Base-by-base conservation (phyloP, 106 monocot species). In the Acorus calamus region DNA sequence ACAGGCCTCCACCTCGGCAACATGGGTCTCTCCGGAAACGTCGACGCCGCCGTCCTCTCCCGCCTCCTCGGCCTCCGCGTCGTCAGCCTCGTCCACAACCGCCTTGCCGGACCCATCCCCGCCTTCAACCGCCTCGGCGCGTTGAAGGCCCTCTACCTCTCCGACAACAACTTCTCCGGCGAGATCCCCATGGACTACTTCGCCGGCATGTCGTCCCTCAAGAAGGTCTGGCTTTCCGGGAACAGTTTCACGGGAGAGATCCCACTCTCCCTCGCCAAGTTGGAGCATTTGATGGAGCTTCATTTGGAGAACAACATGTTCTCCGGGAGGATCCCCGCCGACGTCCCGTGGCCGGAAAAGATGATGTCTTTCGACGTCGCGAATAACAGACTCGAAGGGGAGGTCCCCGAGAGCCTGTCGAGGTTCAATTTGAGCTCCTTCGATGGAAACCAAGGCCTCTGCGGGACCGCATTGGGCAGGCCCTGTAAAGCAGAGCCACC, bases 91-190 rank as follows among this genome's bases (percentile, higher is more conserved):
- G 8, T 63, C 14, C 8, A 60, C 41, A 94, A 94, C 73, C 42
- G 11, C 49, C 66, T 94, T 77, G 73, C 89, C 51, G 89, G 94
- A 11, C 56, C 71, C 14, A 72, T 94, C 50, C 94, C 94, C 0
- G 61, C 76, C 46, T 64, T 94, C 73, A 7, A 50, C 61, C 65
- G 50, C 11, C 79, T 94, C 61, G 52, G 45, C 4, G 75, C 69
- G 2, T 74, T 94, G 53, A 81, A 71, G 50, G 63, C 82, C 49
- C 49, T 94, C 6, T 89, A 69, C 75, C 64, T 94, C 53, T 75
- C 84, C 42, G 11, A 63, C 53, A 94, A 89, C 74, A 58, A 9
- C 42, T 84, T 94, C 75, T 62, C 75, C 51, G 94, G 89, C 42
- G 3, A 2, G 42, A 72, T 94, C 59, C 74, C 72, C 5, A 70